A percentile compares a stretch with the other conserved stretches of the same genome.
phyloP scores from a whole-genome alignment of 306 rosid genomes.

The Carpinus viminea region DNA sequence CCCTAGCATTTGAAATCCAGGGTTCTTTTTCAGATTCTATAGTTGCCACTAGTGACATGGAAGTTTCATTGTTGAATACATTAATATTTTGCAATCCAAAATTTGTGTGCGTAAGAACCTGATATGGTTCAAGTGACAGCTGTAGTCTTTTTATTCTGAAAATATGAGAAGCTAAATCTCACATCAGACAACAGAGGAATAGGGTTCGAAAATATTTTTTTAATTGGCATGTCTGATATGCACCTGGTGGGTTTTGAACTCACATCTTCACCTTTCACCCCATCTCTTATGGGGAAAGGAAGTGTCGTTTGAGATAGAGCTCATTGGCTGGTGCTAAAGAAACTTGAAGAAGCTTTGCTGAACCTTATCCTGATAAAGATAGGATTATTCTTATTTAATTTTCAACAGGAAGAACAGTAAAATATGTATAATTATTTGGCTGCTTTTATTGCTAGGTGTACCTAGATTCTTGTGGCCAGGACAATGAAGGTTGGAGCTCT shows the following conservation, averaged over 20 bases:
- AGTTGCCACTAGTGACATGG: no score
- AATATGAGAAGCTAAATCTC: no score
- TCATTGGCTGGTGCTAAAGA: background rate
- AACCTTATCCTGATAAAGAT: background rate
- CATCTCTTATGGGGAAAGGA: background rate
- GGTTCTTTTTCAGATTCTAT: no score
- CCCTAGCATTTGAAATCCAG: no score
- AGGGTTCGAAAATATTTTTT: no score
- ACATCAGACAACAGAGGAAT: no score
- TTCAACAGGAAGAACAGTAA: background rate
- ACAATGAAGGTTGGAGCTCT: background rate
- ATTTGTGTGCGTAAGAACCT: no score
- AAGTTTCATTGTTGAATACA: no score
- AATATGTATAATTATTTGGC: background rate
- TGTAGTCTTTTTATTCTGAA: no score
- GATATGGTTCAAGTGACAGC: no score
- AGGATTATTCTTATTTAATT: background rate
- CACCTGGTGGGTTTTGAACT: background rate
- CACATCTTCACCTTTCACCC: background rate
- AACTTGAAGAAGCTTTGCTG: background rate
- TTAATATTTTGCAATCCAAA: no score
- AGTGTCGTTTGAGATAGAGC: background rate
- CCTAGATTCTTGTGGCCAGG: background rate
- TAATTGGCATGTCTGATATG: background rate
- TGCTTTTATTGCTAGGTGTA: background rate